Evolutionary conservation across 805 yeast species (phyloP).

Genomic region (Wickerhamomyces alni): DNA sequence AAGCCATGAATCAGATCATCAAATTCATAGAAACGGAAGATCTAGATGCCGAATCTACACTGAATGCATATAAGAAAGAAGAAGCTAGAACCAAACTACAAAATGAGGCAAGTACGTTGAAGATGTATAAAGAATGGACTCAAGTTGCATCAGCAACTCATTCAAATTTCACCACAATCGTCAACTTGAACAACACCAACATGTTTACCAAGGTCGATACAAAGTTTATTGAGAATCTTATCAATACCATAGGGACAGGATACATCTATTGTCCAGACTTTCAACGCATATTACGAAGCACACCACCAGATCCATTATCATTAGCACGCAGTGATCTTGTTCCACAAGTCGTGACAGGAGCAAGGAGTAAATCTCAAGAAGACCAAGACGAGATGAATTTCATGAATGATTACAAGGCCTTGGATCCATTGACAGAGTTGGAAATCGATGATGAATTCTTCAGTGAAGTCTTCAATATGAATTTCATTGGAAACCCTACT

Average conservation of each 20-base stretch:
- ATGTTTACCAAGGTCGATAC: background rate
- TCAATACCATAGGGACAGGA: background rate
- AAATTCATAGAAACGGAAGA: constrained; percentile 11
- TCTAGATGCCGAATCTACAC: background rate
- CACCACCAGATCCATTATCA: background rate
- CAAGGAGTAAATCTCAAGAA: background rate
- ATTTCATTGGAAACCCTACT: background rate
- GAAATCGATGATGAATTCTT: constrained; percentile 1
- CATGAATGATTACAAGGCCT: background rate
- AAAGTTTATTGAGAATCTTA: background rate
- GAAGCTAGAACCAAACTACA: constrained; percentile 8
- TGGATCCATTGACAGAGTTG: background rate
- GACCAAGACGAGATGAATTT: background rate
- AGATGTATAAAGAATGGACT: constrained; percentile 13
- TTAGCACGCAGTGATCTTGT: background rate
- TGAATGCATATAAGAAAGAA: constrained; percentile 4
- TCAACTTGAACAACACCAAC: background rate
- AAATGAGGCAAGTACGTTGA: constrained; percentile 8
- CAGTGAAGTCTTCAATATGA: background rate
- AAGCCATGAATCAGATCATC: constrained; percentile 13
- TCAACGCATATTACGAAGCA: background rate
- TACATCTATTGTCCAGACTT: background rate
- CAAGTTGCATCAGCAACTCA: constrained; percentile 1
- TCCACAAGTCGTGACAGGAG: background rate
- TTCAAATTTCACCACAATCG: background rate